Conservation (phyloP, 148 eudicot species). For the Arbutus unedo region DNA sequence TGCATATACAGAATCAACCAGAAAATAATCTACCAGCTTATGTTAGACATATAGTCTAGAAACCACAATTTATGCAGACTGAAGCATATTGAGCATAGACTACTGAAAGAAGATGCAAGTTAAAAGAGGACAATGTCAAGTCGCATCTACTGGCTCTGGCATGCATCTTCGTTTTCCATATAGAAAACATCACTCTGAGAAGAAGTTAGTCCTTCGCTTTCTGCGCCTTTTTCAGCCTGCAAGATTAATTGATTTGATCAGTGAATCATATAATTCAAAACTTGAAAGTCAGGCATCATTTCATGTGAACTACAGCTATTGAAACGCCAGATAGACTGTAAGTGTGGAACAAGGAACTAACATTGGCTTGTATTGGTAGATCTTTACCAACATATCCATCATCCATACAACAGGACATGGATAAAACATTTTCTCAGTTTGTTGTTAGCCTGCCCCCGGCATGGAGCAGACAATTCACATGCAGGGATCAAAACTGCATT, state of each 20-base stretch:
- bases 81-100: not conserved
- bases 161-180: conserved; percentile 41
- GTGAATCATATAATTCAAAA: not conserved
- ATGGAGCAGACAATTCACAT: no score
- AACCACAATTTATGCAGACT: not conserved
- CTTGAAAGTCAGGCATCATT: not conserved
- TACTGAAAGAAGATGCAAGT: not conserved
- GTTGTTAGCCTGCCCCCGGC: no score
- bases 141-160: conserved; percentile 18
- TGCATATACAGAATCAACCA: conserved; percentile 1
- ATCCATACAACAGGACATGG: not conserved
- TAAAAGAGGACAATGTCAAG: not conserved
- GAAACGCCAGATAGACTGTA: not conserved
- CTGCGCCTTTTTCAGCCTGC: conserved; percentile 66
- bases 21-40: not conserved
- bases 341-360: not conserved
- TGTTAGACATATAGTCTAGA: not conserved
- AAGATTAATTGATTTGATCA: conserved; percentile 10
- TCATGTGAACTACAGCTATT: not conserved
- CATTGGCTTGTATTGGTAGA: not conserved
- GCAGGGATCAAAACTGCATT: no score
- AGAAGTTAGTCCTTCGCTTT: conserved; percentile 34
- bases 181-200: conserved; percentile 27
- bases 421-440: not conserved
- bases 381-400: not conserved